Evolutionary conservation across 129 eudicot species (phyloP).

Genomic region (Ambrosia artemisiifolia): DNA sequence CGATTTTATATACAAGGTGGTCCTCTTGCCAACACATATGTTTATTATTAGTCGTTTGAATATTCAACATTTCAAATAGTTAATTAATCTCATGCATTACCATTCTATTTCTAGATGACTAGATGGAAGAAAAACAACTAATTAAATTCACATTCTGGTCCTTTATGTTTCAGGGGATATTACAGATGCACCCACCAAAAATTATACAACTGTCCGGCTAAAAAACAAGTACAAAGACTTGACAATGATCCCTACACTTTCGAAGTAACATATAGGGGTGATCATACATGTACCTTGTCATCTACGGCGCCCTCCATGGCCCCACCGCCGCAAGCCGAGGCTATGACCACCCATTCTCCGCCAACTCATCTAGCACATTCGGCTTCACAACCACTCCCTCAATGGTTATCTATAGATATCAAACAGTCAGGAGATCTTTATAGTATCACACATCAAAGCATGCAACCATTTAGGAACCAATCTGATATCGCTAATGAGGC

Average conservation of each 20-base stretch:
- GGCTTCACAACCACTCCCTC: conserved; percentile 22
- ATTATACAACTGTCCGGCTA: conserved; percentile 72
- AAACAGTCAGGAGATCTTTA: conserved; percentile 20
- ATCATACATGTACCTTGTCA: conserved; percentile 73
- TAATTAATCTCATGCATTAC: background rate
- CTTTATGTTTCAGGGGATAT: conserved; percentile 49
- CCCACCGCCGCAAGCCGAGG: conserved; percentile 17
- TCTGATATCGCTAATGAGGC: conserved; percentile 21
- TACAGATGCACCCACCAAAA: conserved; percentile 91
- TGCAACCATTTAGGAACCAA: conserved; percentile 22
- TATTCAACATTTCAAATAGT: conserved; percentile 30
- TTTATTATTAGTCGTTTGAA: conserved; percentile 22
- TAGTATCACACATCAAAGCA: conserved; percentile 7
- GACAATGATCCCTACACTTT: conserved; percentile 63
- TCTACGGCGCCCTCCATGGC: conserved; percentile 76
- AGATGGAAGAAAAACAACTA: background rate
- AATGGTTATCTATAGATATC: conserved; percentile 60
- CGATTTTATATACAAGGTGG: conserved; percentile 23
- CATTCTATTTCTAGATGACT: background rate
- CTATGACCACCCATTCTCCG: conserved; percentile 22
- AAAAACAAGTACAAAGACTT: conserved; percentile 88
- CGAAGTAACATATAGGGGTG: conserved; percentile 62
- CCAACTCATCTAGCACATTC: conserved; percentile 17
- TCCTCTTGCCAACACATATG: conserved; percentile 29
- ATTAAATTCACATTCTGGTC: background rate